Conservation (phyloP, 768 basidiomycete genomes). For the Lentinula aciculospora region DNA sequence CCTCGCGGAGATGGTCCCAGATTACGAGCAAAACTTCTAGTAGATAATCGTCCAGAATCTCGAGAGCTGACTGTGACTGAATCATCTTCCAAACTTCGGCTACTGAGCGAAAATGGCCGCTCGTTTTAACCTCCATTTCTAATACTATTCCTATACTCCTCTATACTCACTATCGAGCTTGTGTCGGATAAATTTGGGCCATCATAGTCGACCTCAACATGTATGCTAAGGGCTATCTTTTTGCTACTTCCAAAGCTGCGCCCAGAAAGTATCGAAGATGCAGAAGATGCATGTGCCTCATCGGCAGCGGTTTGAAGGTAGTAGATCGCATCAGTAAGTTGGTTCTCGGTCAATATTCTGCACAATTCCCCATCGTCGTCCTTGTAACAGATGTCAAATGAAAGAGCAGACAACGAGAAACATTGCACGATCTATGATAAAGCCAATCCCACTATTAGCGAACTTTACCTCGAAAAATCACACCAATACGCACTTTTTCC, state of each 20-base stretch:
- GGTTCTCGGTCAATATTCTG: conserved; percentile 63
- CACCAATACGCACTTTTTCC: conserved; percentile 50
- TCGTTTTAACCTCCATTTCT: conserved; percentile 46
- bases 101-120: conserved; percentile 43
- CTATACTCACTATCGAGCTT: conserved; percentile 71
- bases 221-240: conserved; percentile 73
- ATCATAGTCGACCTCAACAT: conserved; percentile 83
- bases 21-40: background rate
- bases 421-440: conserved; percentile 71
- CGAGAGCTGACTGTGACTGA: conserved; percentile 72
- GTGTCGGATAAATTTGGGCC: conserved; percentile 89
- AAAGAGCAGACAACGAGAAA: conserved; percentile 65
- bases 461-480: too few relatives aligned
- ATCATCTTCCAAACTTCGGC: conserved; percentile 59
- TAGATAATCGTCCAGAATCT: conserved; percentile 30
- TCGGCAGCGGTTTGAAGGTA: conserved; percentile 80
- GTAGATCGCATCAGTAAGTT: conserved; percentile 81
- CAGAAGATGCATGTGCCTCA: conserved; percentile 65
- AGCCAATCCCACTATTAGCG: conserved; percentile 7
- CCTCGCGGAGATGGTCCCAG: background rate
- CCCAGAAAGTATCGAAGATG: conserved; percentile 69
- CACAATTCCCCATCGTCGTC: conserved; percentile 84
- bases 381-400: conserved; percentile 75
- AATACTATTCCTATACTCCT: conserved; percentile 61
- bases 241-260: conserved; percentile 52